Evolutionary conservation across 805 yeast genomes (phyloP), one percentile per base, ranked within the genome.

Genomic region (Pichia deserticola): DNA sequence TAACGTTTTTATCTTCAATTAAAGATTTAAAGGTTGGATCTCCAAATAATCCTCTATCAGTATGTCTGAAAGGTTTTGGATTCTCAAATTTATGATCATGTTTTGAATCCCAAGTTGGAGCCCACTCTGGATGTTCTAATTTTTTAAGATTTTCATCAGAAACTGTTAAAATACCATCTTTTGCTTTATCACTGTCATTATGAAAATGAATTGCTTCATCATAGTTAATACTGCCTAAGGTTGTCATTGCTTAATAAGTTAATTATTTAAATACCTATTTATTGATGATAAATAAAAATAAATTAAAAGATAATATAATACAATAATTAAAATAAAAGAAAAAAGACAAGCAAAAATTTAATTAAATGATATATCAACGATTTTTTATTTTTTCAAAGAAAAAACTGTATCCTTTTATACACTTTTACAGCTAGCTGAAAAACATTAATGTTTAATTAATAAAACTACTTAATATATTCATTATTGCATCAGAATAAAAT

Each of bases 11-110:
- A 3, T 51, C 55, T 3, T 59, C 57, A 48, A 81, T 75, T 50
- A 84, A 70, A 57, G 73, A 75, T 28, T 73, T 71, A 47, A 79
- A 72, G 3, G 64, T 53, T n/a, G 80, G 76, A 60, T 83, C 84
- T n/a, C 84, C 89, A 49, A 75, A 69, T 32, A 70, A 63, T n/a
- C 84, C 89, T n/a, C 82, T 80, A 58, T 84, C 90, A 34, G 64
- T 64, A 59, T 70, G 76, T 59, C 77, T 78, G 67, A 79, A 81
- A 49, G 77, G 77, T 56, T 74, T 72, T 55, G 76, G 70, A 13
- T 82, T 76, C 48, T 42, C 38, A 38, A 54, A 55, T 3, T 49
- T 45, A 13, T 43, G 48, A 32, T 51, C 51, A 12, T 53, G 46
- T 30, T 46, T 42, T 20, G 44, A 37, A 25, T 55, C 56, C 58